phyloP scores from a whole-genome alignment of 129 eudicot species.

The Centaurea solstitialis region DNA sequence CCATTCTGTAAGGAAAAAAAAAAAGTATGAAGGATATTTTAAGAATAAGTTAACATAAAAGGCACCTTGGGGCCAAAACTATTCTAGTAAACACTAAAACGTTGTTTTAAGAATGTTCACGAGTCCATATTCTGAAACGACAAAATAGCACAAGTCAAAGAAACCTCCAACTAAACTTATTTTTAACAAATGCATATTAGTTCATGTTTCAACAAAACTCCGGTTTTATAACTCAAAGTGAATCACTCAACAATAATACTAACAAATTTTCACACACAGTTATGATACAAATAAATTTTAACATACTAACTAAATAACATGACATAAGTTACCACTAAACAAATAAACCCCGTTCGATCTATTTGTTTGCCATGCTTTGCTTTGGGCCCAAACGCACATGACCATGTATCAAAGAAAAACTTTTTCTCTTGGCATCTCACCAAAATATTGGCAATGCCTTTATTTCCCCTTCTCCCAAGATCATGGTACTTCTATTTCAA shows the following conservation, averaged over 20 bases:
- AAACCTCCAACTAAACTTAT: neutral
- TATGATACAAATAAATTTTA: neutral
- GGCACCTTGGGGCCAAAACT: neutral
- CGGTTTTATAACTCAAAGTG: neutral
- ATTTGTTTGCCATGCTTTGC: neutral
- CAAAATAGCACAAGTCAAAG: neutral
- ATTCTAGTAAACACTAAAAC: neutral
- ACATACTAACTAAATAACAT: neutral
- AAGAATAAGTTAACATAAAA: neutral
- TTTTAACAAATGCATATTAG: neutral
- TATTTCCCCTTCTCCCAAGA: too few relatives aligned
- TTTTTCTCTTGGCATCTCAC: neutral
- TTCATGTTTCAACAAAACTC: neutral
- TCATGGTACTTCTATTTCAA: neutral
- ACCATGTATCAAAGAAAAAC: neutral
- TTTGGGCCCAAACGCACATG: neutral
- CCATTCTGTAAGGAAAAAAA: constrained; percentile 51
- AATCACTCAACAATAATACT: neutral
- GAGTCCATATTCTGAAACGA: neutral
- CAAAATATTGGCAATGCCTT: too few relatives aligned
- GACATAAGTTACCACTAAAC: neutral
- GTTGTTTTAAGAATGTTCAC: neutral
- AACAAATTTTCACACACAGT: neutral
- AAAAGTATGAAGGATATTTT: neutral
- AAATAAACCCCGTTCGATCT: neutral